phyloP scores from a whole-genome alignment of 2,329 filamentous ascomycete genomes.

The Xylaria digitata region DNA sequence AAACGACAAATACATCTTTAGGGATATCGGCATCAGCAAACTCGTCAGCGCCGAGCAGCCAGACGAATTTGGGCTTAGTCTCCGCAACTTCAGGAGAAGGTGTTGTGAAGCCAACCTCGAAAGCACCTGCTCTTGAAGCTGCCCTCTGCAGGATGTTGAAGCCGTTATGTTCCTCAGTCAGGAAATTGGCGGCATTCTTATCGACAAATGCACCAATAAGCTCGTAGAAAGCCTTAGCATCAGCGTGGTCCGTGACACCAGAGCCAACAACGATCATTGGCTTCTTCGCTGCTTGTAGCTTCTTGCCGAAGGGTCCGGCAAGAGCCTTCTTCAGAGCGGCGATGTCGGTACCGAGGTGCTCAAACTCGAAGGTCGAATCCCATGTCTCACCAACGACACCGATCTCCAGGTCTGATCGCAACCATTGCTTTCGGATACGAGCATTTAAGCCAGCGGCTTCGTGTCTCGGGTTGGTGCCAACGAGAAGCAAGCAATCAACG shows the following conservation, averaged over 20 bases:
- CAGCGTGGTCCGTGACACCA: constrained; percentile 87
- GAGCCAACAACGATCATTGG: constrained; percentile 98
- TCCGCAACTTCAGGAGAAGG: constrained; percentile 84
- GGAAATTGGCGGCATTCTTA: constrained; percentile 90
- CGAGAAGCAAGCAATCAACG: constrained; percentile 88
- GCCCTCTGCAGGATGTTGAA: constrained; percentile 97
- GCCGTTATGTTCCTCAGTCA: constrained; percentile 92
- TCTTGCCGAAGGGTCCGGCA: constrained; percentile 90
- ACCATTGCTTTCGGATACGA: constrained; percentile 97
- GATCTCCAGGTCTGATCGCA: constrained; percentile 93
- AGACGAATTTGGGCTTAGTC: constrained; percentile 92
- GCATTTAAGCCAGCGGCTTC: constrained; percentile 96
- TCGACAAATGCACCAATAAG: constrained; percentile 89
- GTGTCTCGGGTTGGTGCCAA: constrained; percentile 94
- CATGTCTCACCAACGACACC: constrained; percentile 91
- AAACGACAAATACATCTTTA: constrained; percentile 95
- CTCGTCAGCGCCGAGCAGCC: constrained; percentile 96
- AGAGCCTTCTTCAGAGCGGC: constrained; percentile 86
- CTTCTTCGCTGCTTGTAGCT: constrained; percentile 84
- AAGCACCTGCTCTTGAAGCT: constrained; percentile 91
- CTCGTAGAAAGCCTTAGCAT: constrained; percentile 94
- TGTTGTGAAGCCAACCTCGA: constrained; percentile 93
- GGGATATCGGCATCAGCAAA: constrained; percentile 86
- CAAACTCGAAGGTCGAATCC: constrained; percentile 94
- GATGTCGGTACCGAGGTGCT: constrained; percentile 85